Base-by-base conservation (phyloP, 2,329 filamentous ascomycete species). In the Epichloe sibirici region DNA sequence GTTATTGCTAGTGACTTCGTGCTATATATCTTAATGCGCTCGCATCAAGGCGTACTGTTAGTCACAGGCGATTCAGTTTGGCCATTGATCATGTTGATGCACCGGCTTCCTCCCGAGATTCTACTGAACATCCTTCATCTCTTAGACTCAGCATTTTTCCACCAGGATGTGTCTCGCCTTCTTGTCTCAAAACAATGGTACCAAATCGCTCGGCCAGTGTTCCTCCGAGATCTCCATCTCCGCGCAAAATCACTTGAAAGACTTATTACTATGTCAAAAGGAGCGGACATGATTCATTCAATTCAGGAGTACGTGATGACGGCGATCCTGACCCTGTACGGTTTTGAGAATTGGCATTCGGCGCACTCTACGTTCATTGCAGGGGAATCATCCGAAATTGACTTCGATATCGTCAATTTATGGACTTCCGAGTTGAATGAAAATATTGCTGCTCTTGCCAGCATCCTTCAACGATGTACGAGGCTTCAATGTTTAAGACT, bases 271-370 rank as follows among this genome's bases (percentile, higher is more conserved):
- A 23, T 23, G 3, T 44, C 49, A 8, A 43, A 52, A 8, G 48
- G 25, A n/a, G 49, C 13, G n/a, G 46, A 44, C 43, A 13, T 49
- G 21, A 6, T 52, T 50, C 34, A 25, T 44, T 52, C 53, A 17
- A 52, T 55, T 43, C 31, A 23, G 17, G 17, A 50, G n/a, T 23
- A 52, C 35, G 46, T 52, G 15, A 39, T 2, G 40, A 47, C 53
- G 35, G 45, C 37, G 31, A 45, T 8, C 42, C 44, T 51, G 39
- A 21, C 25, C 40, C 31, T 55, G 13, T 35, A 53, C n/a, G 48
- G 43, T 35, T 51, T 57, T 38, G 51, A 53, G 45, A 13, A 53
- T 34, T 49, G 55, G 55, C 38, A 53, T 21, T 51, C 49, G n/a
- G 21, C 40, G 7, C 48, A 38, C 13, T 47, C 38, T 13, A 23